Evolutionary conservation across 148 eudicot species (phyloP), one percentile per base, ranked within the genome.

Genomic region (Salicornia ramosissima): DNA sequence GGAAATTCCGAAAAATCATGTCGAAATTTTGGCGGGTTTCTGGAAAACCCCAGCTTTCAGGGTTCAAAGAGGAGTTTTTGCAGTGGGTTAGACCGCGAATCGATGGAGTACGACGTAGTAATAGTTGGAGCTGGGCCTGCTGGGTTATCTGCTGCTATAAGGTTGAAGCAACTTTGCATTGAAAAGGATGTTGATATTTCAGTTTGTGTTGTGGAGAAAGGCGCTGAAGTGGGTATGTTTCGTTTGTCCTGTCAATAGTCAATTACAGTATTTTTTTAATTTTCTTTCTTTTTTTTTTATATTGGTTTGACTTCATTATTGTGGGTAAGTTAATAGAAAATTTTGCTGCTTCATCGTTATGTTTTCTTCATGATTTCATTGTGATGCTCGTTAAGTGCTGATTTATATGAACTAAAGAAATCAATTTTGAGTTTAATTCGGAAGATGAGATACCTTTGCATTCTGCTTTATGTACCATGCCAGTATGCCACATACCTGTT

Each of bases 121-220:
- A 84, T 93, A 24, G 98, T 93, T 34, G 98, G 98, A 19, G 98
- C 88, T 18, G 98, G 98, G 15, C 98, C 98, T 13, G 95, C 98
- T 46, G 98, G 98, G 15, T 76, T 93, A 56, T 90, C 98, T 18
- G 98, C 98, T 1, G 96, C 98, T 45, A 93, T 93, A 49, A 68
- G 87, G 65, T 78, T 93, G 78, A 93, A 93, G 79, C 96, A 93
- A 45, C 46, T 93, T 67, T 84, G 92, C 43, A 54, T 58, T 33
- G 81, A 85, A 58, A 90, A 85, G 60, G 90, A 80, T 40, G 91
- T 86, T 42, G 92, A 88, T 85, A 60, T 83, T 22, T 88, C 96
- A 4, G 96, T 93, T 55, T 93, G 98, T 86, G 89, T 93, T 77
- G 96, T 93, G 28, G 98, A 93, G 83, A 93, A 93, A 73, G 96